Percentiles rank a stretch among this genome's conserved stretches.
phyloP scores from a whole-genome alignment of 2,329 filamentous ascomycete genomes.

The Talaromyces islandicus region DNA sequence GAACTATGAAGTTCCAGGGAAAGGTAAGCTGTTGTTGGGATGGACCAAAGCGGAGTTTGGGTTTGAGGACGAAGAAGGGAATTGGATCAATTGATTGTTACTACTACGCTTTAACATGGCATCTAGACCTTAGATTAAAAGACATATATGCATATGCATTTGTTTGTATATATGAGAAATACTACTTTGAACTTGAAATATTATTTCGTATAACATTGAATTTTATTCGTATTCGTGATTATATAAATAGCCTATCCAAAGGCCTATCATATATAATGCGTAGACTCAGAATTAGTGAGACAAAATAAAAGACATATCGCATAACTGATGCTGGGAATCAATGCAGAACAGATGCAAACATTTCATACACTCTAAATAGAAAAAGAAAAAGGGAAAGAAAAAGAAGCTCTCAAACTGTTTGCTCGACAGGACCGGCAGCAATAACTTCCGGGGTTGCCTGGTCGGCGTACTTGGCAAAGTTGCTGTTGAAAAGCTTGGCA shows the following conservation, averaged over 20 bases:
- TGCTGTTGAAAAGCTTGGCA: slow-evolving; percentile 82
- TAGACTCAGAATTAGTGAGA: background rate
- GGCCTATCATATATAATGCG: background rate
- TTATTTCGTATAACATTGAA: background rate
- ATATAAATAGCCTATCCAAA: background rate
- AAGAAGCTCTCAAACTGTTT: background rate
- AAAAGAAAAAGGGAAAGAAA: background rate
- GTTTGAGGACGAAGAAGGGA: background rate
- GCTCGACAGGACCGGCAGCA: slow-evolving; percentile 41
- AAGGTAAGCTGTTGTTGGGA: background rate
- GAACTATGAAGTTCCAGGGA: background rate
- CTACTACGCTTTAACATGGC: background rate
- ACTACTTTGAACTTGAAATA: background rate
- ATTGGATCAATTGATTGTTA: background rate
- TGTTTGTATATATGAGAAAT: background rate
- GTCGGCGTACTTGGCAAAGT: slow-evolving; percentile 92
- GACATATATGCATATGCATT: background rate
- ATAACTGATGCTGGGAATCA: background rate
- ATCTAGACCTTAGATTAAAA: background rate
- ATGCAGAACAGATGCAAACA: background rate
- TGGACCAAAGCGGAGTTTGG: background rate
- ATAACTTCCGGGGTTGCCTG: slow-evolving; percentile 77
- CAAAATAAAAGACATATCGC: background rate
- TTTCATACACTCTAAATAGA: background rate
- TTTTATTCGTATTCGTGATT: background rate